Base-by-base conservation (phyloP, 805 yeast genomes). In the Kodamaea leandrae region DNA sequence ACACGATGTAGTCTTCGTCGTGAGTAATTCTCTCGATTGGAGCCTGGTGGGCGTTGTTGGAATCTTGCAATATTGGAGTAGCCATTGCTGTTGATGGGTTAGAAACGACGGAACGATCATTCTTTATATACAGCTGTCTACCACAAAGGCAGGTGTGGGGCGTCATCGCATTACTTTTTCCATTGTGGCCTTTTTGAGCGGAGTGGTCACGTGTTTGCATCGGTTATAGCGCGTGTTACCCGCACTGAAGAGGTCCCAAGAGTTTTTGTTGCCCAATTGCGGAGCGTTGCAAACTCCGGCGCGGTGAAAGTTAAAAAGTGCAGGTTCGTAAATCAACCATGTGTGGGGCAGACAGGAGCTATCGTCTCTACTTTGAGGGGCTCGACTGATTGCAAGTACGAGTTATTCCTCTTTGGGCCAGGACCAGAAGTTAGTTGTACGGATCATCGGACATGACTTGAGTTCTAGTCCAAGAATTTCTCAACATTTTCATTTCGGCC, bases 1-100 rank as follows among this genome's bases (percentile, higher is more conserved):
- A 76, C 47, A 70, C 78, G 42, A 87, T 71, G 56, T 78, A 81
- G 34, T 83, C 83, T 30, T 80, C 80, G 51, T 80, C 83, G 41
- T 16, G 29, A 4, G 26, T n/a, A 8, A 40, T 17, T 24, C 39
- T 34, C 19, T 17, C 17, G 27, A 39, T 20, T 18, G 19, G 27
- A 8, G 28, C 15, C n/a, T n/a, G n/a, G 37, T 39, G 27, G 33
- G 6, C 16, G 15, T 21, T 37, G 42, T 33, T 27, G 28, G 6
- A 12, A 13, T 23, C 37, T 30, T 30, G 33, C 21, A 17, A 17
- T 6, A 30, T 18, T 17, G 33, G 21, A 4, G 33, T 12, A 6
- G 21, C 10, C 33, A 30, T 30, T 10, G 17, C 17, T 17, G 33
- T 13, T 16, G 33, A 13, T 28, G 32, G 15, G 6, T 12, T 14